A percentile compares a stretch with the other conserved stretches of the same genome.
Evolutionary conservation across 2,329 filamentous ascomycete species (phyloP).

Genomic region (Xylariales sp.): DNA sequence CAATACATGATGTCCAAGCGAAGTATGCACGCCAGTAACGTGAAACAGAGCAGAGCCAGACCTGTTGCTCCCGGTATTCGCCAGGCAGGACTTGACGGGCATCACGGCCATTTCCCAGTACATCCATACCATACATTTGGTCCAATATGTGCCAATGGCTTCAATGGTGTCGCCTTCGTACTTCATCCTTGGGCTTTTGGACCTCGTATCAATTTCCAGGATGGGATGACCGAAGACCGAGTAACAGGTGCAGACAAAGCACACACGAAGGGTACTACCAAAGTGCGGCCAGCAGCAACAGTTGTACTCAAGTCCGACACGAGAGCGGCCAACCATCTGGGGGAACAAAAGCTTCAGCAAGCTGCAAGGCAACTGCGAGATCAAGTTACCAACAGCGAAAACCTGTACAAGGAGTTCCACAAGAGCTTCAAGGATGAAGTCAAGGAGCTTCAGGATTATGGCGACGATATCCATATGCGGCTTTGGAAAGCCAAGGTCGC

Average conservation of each 20-base stretch:
- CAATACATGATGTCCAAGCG: no score
- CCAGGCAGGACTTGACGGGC: neutral
- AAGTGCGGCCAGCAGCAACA: neutral
- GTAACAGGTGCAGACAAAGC: no score
- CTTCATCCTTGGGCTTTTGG: neutral
- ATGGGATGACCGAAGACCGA: no score
- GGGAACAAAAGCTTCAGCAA: slow-evolving; percentile 20
- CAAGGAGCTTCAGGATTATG: slow-evolving; percentile 18
- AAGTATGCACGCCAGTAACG: no score
- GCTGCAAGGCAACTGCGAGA: slow-evolving; percentile 17
- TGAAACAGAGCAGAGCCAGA: no score
- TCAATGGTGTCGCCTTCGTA: neutral
- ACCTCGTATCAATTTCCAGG: neutral
- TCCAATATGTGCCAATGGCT: neutral
- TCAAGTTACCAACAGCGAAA: slow-evolving; percentile 20
- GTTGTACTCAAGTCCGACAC: no score
- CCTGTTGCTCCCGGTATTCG: neutral
- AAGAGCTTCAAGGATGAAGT: slow-evolving; percentile 20
- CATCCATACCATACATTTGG: neutral
- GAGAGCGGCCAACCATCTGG: no score
- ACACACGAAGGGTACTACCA: neutral
- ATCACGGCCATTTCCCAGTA: neutral
- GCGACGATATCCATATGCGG: slow-evolving; percentile 16
- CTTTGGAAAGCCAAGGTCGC: slow-evolving; percentile 24
- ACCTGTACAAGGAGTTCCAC: slow-evolving; percentile 18